These are phyloP conservation scores for Pleurotus platypus DNA, from an alignment of 768 basidiomycete species.

Conservation along the genomic window DNA sequence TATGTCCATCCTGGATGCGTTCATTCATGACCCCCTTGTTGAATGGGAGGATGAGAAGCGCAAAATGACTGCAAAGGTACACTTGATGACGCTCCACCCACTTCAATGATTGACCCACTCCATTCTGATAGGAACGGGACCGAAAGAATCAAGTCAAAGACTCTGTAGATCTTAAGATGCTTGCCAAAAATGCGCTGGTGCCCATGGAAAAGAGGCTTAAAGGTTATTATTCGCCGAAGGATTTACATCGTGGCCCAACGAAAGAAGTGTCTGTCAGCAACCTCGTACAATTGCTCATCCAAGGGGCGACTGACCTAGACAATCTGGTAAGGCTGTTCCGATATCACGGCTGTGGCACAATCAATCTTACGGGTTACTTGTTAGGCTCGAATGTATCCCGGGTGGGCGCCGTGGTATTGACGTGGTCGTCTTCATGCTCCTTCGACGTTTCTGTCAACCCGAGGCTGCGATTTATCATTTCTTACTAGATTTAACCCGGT, in stretches of 20 bases:
- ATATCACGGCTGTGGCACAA: too few species aligned
- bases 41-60: slow-evolving; percentile 90
- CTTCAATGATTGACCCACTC: neutral
- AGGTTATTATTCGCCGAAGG: slow-evolving; percentile 53
- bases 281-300: slow-evolving; percentile 87
- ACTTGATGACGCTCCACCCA: too few species aligned
- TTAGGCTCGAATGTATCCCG: slow-evolving; percentile 87
- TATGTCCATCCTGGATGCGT: slow-evolving; percentile 95
- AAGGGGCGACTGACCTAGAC: slow-evolving; percentile 71
- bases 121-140: slow-evolving; percentile 39
- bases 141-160: slow-evolving; percentile 42
- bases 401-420: slow-evolving; percentile 84
- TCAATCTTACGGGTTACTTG: too few species aligned
- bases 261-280: slow-evolving; percentile 73
- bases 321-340: slow-evolving; percentile 50
- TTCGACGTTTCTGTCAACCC: too few species aligned
- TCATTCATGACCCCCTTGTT: slow-evolving; percentile 93
- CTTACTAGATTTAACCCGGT: too few species aligned
- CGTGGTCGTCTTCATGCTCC: too few species aligned
- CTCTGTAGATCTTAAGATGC: slow-evolving; percentile 53
- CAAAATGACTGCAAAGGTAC: slow-evolving; percentile 35
- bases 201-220: slow-evolving; percentile 84
- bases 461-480: too few species aligned
- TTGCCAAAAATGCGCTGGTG: slow-evolving; percentile 74
- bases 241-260: slow-evolving; percentile 32